phyloP scores from a whole-genome alignment of 2,329 filamentous ascomycete genomes.

The Didymella pomorum region DNA sequence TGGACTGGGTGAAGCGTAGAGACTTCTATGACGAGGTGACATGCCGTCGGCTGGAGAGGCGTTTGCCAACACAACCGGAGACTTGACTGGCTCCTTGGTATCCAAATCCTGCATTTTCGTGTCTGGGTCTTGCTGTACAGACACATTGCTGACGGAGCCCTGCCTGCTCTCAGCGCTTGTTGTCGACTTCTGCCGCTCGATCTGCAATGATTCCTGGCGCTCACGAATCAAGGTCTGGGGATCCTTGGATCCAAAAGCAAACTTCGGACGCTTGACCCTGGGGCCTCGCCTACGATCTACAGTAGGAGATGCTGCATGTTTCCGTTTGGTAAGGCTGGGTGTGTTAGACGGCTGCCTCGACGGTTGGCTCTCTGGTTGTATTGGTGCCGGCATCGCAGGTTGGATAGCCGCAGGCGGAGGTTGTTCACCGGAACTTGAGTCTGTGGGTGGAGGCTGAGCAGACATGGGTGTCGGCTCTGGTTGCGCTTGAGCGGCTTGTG shows the following conservation, averaged over 20 bases:
- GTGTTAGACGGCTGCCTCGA: conserved; percentile 1
- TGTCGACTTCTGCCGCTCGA: conserved; percentile 25
- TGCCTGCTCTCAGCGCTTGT: conserved; percentile 21
- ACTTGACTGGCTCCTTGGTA: neutral
- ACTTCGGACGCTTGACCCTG: conserved; percentile 38
- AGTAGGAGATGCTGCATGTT: conserved; percentile 29
- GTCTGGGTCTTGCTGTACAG: conserved; percentile 6
- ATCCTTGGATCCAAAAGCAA: conserved; percentile 10
- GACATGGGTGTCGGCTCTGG: conserved; percentile 24
- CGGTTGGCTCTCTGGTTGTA: neutral
- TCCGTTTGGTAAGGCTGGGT: conserved; percentile 33
- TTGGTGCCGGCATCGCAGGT: neutral
- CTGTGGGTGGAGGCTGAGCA: conserved; percentile 19
- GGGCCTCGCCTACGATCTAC: conserved; percentile 23
- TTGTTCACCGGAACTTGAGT: conserved; percentile 22
- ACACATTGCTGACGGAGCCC: conserved; percentile 3
- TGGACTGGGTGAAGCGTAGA: conserved; percentile 28
- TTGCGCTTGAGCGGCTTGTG: neutral
- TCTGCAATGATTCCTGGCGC: neutral
- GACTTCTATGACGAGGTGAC: conserved; percentile 33
- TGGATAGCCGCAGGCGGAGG: neutral
- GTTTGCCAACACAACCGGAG: neutral
- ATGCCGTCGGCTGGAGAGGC: conserved; percentile 6
- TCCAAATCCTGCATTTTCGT: conserved; percentile 14
- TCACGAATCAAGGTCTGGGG: neutral